Conservation (phyloP, 1,139 yeast species). For the Blastobotrys elegans region DNA sequence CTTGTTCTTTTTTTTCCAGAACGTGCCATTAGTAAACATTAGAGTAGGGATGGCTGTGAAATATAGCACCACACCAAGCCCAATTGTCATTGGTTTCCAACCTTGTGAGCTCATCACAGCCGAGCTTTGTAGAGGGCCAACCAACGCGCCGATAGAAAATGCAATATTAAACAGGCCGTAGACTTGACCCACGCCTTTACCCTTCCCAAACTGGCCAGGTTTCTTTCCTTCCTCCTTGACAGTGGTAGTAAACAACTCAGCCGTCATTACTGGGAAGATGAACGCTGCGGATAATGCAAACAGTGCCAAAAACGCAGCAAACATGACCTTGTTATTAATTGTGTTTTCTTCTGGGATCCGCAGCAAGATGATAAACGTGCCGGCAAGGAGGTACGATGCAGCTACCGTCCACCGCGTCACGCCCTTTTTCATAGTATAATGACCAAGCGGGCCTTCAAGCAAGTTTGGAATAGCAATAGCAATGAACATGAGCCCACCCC, state of each 20-base stretch:
- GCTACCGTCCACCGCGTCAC: constrained; percentile 19
- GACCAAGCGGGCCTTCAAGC: constrained; percentile 33
- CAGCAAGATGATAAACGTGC: constrained; percentile 28
- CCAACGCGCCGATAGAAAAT: constrained; percentile 31
- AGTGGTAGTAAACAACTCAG: constrained; percentile 30
- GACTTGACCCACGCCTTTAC: constrained; percentile 35
- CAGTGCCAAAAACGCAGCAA: constrained; percentile 29
- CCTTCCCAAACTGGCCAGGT: constrained; percentile 33
- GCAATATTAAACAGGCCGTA: constrained; percentile 36
- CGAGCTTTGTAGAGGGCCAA: constrained; percentile 36
- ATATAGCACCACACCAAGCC: constrained; percentile 27
- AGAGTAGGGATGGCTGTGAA: constrained; percentile 26
- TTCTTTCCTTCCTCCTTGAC: constrained; percentile 25
- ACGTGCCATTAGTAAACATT: constrained; percentile 28
- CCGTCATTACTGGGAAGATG: constrained; percentile 30
- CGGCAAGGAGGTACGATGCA: constrained; percentile 25
- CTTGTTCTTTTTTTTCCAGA: not conserved
- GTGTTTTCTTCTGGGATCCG: constrained; percentile 29
- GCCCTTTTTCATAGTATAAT: constrained; percentile 30
- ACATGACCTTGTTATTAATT: constrained; percentile 28
- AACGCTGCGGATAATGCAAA: constrained; percentile 27
- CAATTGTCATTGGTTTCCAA: constrained; percentile 26
- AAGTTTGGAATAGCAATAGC: constrained; percentile 33
- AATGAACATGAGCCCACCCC: constrained; percentile 32
- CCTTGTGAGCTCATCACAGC: constrained; percentile 26